Evolutionary conservation across 225 moss, liverwort and hornwort genomes (phyloP), one percentile per base, ranked within the genome.

Genomic region (Asterella californica): DNA sequence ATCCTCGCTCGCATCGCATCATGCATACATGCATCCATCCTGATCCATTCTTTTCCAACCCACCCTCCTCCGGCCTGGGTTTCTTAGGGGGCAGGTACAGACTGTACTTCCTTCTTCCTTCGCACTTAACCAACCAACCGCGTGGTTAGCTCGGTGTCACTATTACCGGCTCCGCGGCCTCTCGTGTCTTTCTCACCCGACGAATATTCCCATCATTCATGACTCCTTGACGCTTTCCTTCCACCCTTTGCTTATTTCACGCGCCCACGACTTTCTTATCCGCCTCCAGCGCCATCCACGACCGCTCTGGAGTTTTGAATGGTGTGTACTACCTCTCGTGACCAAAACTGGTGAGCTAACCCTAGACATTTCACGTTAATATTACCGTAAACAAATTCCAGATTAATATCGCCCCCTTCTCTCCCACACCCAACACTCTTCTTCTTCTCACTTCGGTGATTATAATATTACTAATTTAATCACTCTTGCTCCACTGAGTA

Each of bases 1-100:
- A 46, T 60, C 42, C 76, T 4, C 76, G 37, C 50, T 25, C 65
- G 25, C 50, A 22, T 11, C 38, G 36, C 50, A 38, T 36, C 79
- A 79, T 70, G 79, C 79, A 70, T 79, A 52, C 68, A 68, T 79
- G n/a, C 76, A 61, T 45, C 34, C 57, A 36, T 36, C 76, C 79
- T 47, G 45, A 70, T 70, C 69, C 79, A 54, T 77, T 77, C 77
- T 45, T 77, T 76, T 79, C 38, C 55, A 68, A 70, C 70, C 68
- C 67, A 79, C 27, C 45, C 24, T n/a, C 45, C 1, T 77, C 62
- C 65, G 19, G 17, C 30, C 24, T 75, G 30, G 22, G 27, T 7
- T 42, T 42, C 42, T 42, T 42, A 24, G 10, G 64, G 64, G 64
- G 64, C 64, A 64, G 64, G 64, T 64, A 64, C 64, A 64, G 64